Base-by-base conservation (phyloP, 495 filamentous ascomycete species). In the Penicillium ochrochloron region DNA sequence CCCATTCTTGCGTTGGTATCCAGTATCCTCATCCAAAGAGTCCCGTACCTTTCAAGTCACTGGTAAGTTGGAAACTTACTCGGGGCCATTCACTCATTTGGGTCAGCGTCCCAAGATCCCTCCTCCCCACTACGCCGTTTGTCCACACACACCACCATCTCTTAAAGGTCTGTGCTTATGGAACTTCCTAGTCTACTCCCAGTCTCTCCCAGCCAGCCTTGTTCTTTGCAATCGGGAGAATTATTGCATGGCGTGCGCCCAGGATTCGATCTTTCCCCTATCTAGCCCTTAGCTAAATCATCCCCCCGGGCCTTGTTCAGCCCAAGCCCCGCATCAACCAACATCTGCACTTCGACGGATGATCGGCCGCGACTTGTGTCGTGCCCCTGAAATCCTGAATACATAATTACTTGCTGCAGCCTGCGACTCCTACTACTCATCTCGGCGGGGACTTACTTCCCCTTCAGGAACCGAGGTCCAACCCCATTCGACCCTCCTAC, bases 381-480 rank as follows among this genome's bases (percentile, higher is more conserved):
- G 48, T 48, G 15, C 63, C 59, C 63, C 59, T 61, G 59, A 55
- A 56, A 44, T 33, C 8, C 31, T 33, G 31, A 33, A 33, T 33
- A 21, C 25, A 44, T 19, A 44, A n/a, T 21, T 44, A 19, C 2
- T 12, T 12, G 21, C 2, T 23, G n/a, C 44, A 15, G n/a, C n/a
- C n/a, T n/a, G n/a, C n/a, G n/a, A n/a, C n/a, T n/a, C n/a, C n/a
- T n/a, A n/a, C n/a, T n/a, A n/a, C 37, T 61, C 42, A 25, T 53
- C 44, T 53, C 56, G 59, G 60, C 55, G 63, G 67, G 65, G 65
- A 39, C 37, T 63, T 59, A 42, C 61, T 61, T 46, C 57, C 59
- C 14, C 34, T 46, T 62, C 61, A 61, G 59, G 68, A 63, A 67
- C 71, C 71, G 71, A 73, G 71, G 71, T 67, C 59, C 62, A 29